These are phyloP conservation scores for Citrullus mucosospermus DNA, from an alignment of 306 rosid genomes.

Conservation along the genomic window DNA sequence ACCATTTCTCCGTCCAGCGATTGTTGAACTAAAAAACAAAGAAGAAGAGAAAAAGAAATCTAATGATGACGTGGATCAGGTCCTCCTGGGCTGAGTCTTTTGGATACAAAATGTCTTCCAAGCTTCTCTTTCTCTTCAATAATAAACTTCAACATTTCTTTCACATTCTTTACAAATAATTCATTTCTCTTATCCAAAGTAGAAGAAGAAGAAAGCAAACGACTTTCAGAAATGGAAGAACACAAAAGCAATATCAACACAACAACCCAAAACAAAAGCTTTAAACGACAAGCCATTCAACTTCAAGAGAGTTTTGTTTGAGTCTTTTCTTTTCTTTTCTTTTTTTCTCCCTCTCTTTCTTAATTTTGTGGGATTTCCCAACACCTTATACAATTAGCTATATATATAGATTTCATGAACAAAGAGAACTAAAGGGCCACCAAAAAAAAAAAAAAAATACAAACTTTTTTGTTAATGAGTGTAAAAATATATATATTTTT, in stretches of 20 bases:
- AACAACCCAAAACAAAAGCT: background rate
- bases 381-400: background rate
- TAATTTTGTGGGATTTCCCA: background rate
- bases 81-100: slow-evolving; percentile 7
- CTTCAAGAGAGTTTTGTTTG: no score
- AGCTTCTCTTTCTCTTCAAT: background rate
- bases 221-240: background rate
- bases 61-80: slow-evolving; percentile 8
- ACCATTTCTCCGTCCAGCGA: no score
- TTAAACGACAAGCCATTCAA: background rate
- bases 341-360: no score
- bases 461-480: background rate
- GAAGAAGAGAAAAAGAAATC: background rate
- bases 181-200: background rate
- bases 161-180: background rate
- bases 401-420: background rate
- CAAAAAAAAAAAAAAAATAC: background rate
- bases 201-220: background rate
- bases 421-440: background rate
- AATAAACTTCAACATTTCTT: background rate
- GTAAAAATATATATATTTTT: no score
- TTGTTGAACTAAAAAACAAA: background rate
- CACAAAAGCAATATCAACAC: background rate
- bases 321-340: no score
- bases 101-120: background rate